Conservation (phyloP, 1,284 basidiomycete species). For the Trichosporon sp. region DNA sequence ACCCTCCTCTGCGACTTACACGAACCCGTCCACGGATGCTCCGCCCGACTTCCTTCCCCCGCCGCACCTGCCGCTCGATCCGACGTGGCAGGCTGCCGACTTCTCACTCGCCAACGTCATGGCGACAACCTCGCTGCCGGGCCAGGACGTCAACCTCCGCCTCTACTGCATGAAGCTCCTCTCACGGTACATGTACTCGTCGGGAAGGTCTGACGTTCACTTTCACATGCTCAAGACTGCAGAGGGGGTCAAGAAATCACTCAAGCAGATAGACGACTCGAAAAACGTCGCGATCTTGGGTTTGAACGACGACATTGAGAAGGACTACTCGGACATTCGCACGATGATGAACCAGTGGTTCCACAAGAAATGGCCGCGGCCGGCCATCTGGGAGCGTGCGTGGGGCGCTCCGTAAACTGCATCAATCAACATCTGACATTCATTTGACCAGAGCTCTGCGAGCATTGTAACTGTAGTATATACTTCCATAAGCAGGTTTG, state of each 20-base stretch:
- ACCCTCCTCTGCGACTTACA: slow-evolving; percentile 35
- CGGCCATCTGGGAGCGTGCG: slow-evolving; percentile 47
- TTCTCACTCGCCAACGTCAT: slow-evolving; percentile 58
- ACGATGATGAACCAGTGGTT: slow-evolving; percentile 49
- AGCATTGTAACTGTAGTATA: neutral
- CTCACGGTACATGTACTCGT: slow-evolving; percentile 58
- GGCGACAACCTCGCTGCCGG: slow-evolving; percentile 39
- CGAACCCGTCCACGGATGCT: slow-evolving; percentile 16
- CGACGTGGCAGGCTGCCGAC: slow-evolving; percentile 57
- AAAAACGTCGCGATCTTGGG: slow-evolving; percentile 44
- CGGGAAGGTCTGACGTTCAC: slow-evolving; percentile 40
- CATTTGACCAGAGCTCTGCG: neutral
- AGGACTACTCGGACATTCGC: slow-evolving; percentile 41
- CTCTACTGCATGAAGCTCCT: slow-evolving; percentile 58
- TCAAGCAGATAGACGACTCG: slow-evolving; percentile 41
- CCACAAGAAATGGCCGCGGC: slow-evolving; percentile 45
- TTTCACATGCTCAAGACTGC: slow-evolving; percentile 51
- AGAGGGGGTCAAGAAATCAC: slow-evolving; percentile 36
- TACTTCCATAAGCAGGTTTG: neutral
- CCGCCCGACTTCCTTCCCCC: slow-evolving; percentile 39
- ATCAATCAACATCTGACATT: neutral
- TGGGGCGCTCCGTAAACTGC: neutral
- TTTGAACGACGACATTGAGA: slow-evolving; percentile 53
- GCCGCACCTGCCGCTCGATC: slow-evolving; percentile 59
- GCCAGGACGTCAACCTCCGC: slow-evolving; percentile 53